Evolutionary conservation across 2,329 filamentous ascomycete species (phyloP).

Genomic region (Helminthosporium solani): DNA sequence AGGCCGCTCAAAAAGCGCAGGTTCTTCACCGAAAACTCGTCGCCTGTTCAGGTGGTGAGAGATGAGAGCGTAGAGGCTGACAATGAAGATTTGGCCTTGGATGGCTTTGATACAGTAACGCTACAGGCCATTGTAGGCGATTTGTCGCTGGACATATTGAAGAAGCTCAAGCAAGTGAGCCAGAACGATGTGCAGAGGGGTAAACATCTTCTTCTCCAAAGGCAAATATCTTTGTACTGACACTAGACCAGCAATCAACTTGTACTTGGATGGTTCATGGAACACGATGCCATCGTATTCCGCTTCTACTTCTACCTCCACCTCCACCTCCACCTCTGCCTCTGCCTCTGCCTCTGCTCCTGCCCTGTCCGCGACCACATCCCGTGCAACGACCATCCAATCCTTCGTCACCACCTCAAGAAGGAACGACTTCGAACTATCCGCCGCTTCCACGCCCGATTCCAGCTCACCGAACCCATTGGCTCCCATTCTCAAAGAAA

Average conservation of each 20-base stretch:
- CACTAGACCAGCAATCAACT: slow-evolving; percentile 55
- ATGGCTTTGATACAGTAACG: slow-evolving; percentile 55
- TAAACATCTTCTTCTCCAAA: slow-evolving; percentile 8
- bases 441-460: slow-evolving; percentile 22
- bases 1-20: slow-evolving; percentile 62
- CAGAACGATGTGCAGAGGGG: slow-evolving; percentile 57
- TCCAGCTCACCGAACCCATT: slow-evolving; percentile 22
- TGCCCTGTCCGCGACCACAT: slow-evolving; percentile 17
- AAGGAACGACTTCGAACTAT: slow-evolving; percentile 28
- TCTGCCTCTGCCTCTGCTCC: too few species aligned
- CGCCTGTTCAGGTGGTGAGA: slow-evolving; percentile 22
- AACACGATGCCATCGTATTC: slow-evolving; percentile 44
- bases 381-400: slow-evolving; percentile 21
- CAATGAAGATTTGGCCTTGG: slow-evolving; percentile 12
- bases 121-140: slow-evolving; percentile 62
- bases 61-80: slow-evolving; percentile 8
- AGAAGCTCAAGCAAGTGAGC: slow-evolving; percentile 52
- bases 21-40: slow-evolving; percentile 60
- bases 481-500: slow-evolving; percentile 32
- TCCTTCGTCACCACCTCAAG: slow-evolving; percentile 25
- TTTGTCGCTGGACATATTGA: slow-evolving; percentile 48
- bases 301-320: too few species aligned
- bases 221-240: slow-evolving; percentile 11
- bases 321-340: too few species aligned
- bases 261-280: slow-evolving; percentile 66